These are phyloP conservation scores for Pseudogymnoascus sp. DNA, from an alignment of 2,329 filamentous ascomycete species.

Conservation along the genomic window DNA sequence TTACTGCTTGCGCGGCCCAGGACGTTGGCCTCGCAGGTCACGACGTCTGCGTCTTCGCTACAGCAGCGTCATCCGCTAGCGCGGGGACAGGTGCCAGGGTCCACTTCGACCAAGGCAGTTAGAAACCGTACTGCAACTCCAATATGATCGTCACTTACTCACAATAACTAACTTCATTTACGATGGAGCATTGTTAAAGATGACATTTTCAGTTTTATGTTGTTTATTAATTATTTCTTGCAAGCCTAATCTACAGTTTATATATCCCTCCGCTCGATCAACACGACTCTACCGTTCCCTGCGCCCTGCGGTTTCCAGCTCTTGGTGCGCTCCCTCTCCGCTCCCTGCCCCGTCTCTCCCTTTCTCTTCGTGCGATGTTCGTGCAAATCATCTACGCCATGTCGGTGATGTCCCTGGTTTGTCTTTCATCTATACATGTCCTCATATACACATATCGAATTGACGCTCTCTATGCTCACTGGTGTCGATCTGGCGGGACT, in stretches of 20 bases:
- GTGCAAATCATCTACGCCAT: background rate
- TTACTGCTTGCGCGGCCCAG: conserved; percentile 5
- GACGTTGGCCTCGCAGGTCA: conserved; percentile 6
- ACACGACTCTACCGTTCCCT: background rate
- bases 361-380: background rate
- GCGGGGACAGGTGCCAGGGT: background rate
- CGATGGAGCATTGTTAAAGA: background rate
- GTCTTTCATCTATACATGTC: background rate
- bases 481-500: background rate
- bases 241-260: background rate
- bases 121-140: background rate
- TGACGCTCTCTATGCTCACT: background rate
- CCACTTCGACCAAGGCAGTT: background rate
- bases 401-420: background rate
- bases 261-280: background rate
- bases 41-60: conserved; percentile 7
- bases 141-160: background rate
- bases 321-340: conserved; percentile 23
- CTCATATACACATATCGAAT: background rate
- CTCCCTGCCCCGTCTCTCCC: conserved; percentile 8
- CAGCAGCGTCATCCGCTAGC: conserved; percentile 7
- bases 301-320: conserved; percentile 23
- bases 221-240: background rate
- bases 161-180: background rate
- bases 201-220: background rate